These are phyloP conservation scores for Ustulina deusta DNA, from an alignment of 2,329 filamentous ascomycete species.

Conservation along the genomic window DNA sequence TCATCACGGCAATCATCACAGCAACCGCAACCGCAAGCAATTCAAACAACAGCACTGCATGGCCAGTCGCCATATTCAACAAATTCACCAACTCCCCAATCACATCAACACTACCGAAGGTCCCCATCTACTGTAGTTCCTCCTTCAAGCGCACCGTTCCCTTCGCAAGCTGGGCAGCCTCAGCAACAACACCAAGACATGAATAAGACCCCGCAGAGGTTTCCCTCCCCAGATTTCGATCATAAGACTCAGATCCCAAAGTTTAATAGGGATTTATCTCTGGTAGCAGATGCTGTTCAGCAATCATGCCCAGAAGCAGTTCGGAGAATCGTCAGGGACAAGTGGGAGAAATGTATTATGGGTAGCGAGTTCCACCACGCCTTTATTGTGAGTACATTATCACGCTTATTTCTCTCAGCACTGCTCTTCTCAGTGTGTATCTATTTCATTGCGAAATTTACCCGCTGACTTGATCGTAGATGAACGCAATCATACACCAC, in stretches of 20 bases:
- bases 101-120: background rate
- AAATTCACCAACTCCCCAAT: background rate
- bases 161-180: conserved; percentile 4
- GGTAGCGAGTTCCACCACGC: conserved; percentile 65
- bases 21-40: background rate
- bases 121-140: background rate
- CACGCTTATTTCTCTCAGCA: conserved; percentile 1
- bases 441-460: background rate
- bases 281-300: conserved; percentile 56
- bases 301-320: conserved; percentile 59
- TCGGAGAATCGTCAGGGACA: conserved; percentile 61
- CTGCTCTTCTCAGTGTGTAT: background rate
- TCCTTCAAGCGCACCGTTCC: conserved; percentile 4
- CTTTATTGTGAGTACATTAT: conserved; percentile 61
- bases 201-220: conserved; percentile 11
- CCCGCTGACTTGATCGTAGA: conserved; percentile 49
- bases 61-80: background rate
- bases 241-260: conserved; percentile 47
- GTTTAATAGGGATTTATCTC: conserved; percentile 55
- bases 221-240: conserved; percentile 31
- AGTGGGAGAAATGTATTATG: conserved; percentile 63
- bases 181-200: background rate
- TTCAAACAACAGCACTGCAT: background rate
- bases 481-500: conserved; percentile 63
- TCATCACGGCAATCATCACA: background rate